Evolutionary conservation across 2,329 filamentous ascomycete species (phyloP).

Genomic region (Ophiostoma populinum): DNA sequence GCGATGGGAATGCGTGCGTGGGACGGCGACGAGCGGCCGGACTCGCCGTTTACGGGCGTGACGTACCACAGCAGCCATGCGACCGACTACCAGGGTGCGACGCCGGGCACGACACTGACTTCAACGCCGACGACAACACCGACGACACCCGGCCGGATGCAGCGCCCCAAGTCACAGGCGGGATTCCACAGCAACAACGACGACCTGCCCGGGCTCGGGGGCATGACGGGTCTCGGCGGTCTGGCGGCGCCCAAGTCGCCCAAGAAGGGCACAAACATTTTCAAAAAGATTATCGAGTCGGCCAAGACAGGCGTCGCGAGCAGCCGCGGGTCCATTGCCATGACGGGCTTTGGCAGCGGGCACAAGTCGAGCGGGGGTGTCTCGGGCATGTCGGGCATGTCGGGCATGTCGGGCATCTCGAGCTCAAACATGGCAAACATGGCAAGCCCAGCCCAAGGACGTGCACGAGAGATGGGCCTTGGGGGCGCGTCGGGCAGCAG

Average conservation of each 20-base stretch:
- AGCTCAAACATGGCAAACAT: conserved; percentile 21
- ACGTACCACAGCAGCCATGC: conserved; percentile 84
- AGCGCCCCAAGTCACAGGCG: conserved; percentile 45
- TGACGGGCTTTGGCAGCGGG: conserved; percentile 27
- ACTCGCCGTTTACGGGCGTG: conserved; percentile 56
- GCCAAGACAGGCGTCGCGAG: conserved; percentile 88
- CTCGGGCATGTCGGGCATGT: conserved; percentile 23
- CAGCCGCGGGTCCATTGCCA: conserved; percentile 68
- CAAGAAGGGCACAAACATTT: conserved; percentile 71
- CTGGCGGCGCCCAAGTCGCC: conserved; percentile 51
- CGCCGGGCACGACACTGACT: too few species aligned
- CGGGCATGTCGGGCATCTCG: conserved; percentile 12
- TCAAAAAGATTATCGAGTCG: conserved; percentile 87
- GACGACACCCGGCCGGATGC: conserved; percentile 19
- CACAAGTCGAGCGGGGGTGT: conserved; percentile 9
- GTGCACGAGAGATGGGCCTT: conserved; percentile 60
- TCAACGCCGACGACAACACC: too few species aligned
- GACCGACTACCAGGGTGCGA: conserved; percentile 29
- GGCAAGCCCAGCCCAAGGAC: too few species aligned
- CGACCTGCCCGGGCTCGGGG: conserved; percentile 25
- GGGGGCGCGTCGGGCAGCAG: conserved; percentile 24
- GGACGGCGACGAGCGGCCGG: conserved; percentile 34
- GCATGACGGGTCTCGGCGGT: conserved; percentile 56
- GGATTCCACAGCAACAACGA: conserved; percentile 34
- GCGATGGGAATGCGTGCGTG: conserved; percentile 43